phyloP scores from a whole-genome alignment of 192 early-diverging fungal species.

The Lobulomyces angularis region DNA sequence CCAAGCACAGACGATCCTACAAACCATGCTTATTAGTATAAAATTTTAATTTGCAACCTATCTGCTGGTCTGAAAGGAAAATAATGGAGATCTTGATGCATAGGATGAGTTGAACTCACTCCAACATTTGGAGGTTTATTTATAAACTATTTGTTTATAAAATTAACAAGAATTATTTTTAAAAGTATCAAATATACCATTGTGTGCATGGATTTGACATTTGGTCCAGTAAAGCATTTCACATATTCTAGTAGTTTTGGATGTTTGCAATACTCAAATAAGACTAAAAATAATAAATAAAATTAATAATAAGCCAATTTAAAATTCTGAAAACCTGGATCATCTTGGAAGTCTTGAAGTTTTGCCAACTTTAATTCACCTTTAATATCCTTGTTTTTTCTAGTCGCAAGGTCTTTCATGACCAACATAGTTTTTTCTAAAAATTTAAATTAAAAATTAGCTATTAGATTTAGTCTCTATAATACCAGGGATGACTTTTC shows the following conservation, averaged over 20 bases:
- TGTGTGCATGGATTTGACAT: neutral
- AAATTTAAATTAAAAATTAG: too few relatives aligned
- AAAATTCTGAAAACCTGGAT: neutral
- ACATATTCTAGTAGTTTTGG: neutral
- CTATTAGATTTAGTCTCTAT: too few relatives aligned
- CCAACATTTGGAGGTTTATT: constrained; percentile 1
- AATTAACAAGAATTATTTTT: too few relatives aligned
- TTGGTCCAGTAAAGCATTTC: neutral
- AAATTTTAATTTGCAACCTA: neutral
- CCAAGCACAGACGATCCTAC: too few relatives aligned
- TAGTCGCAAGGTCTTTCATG: neutral
- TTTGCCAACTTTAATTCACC: neutral
- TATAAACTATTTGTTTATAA: too few relatives aligned
- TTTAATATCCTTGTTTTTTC: neutral
- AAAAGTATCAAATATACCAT: too few relatives aligned
- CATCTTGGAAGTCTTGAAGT: neutral
- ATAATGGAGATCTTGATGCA: neutral
- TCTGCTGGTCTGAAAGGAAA: neutral
- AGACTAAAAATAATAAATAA: neutral
- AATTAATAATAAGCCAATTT: neutral
- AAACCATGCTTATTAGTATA: too few relatives aligned
- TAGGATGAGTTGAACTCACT: neutral
- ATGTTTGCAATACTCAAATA: neutral
- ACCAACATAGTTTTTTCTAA: neutral
- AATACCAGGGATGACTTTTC: too few relatives aligned